phyloP scores from a whole-genome alignment of 495 filamentous ascomycete species.

The Usnea hakonensis region DNA sequence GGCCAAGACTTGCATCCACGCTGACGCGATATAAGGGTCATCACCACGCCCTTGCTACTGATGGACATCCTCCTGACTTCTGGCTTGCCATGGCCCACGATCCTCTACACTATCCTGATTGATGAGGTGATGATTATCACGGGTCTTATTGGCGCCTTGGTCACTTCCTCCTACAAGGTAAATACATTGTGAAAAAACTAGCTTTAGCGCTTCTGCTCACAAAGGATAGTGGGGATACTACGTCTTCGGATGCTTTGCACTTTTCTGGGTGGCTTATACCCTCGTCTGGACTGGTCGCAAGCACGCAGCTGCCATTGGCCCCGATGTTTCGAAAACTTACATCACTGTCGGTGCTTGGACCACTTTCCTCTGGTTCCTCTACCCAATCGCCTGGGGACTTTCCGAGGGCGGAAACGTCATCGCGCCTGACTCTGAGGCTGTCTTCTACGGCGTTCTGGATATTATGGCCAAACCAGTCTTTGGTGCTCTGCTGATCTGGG shows the following conservation, averaged over 20 bases:
- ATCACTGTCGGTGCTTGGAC: constrained; percentile 43
- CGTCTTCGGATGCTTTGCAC: constrained; percentile 52
- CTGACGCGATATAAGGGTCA: constrained; percentile 27
- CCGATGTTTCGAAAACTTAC: constrained; percentile 44
- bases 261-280: constrained; percentile 45
- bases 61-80: constrained; percentile 56
- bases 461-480: constrained; percentile 53
- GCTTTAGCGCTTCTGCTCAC: not conserved
- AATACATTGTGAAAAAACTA: not conserved
- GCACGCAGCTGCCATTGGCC: constrained; percentile 45
- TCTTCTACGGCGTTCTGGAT: constrained; percentile 66
- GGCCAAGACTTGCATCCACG: constrained; percentile 11
- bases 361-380: constrained; percentile 50
- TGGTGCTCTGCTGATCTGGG: constrained; percentile 43
- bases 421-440: constrained; percentile 51
- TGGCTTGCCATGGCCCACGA: constrained; percentile 56
- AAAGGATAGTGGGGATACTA: constrained; percentile 47
- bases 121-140: constrained; percentile 56
- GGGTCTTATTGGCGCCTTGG: constrained; percentile 55
- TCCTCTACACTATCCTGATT: constrained; percentile 54
- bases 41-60: constrained; percentile 47
- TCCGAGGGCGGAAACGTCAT: constrained; percentile 62
- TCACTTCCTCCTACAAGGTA: constrained; percentile 47
- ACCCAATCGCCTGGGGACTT: constrained; percentile 62
- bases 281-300: constrained; percentile 50